Conservation (phyloP, 768 basidiomycete species). For the Amanita phalloides region DNA sequence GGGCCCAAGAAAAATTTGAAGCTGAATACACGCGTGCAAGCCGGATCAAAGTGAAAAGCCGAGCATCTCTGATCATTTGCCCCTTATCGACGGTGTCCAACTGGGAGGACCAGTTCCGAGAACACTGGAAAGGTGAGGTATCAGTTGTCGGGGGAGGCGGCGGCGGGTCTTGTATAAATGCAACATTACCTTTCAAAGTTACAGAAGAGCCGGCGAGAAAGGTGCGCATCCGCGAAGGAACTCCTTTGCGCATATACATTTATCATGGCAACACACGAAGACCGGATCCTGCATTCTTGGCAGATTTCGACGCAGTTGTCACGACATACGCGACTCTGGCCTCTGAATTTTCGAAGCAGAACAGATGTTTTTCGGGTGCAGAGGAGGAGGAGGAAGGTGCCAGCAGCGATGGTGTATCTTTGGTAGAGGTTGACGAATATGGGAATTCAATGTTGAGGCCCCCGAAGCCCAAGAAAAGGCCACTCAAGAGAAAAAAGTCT, state of each 20-base stretch:
- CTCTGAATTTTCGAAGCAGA: slow-evolving; percentile 89
- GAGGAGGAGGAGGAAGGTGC: slow-evolving; percentile 63
- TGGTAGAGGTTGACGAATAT: slow-evolving; percentile 55
- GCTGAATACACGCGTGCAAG: slow-evolving; percentile 59
- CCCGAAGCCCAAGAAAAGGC: slow-evolving; percentile 57
- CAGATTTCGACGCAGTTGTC: slow-evolving; percentile 94
- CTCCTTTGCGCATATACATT: slow-evolving; percentile 75
- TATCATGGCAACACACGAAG: slow-evolving; percentile 90
- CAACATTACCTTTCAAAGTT: slow-evolving; percentile 18
- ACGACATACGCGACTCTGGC: slow-evolving; percentile 96
- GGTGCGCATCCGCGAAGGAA: slow-evolving; percentile 32
- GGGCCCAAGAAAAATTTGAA: slow-evolving; percentile 60
- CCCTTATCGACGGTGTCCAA: slow-evolving; percentile 95
- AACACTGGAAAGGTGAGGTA: slow-evolving; percentile 92
- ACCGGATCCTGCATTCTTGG: slow-evolving; percentile 77
- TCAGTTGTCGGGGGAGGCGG: slow-evolving; percentile 67
- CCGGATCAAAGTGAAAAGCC: slow-evolving; percentile 72
- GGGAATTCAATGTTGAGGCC: slow-evolving; percentile 52
- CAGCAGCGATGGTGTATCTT: slow-evolving; percentile 53
- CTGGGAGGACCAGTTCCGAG: slow-evolving; percentile 98
- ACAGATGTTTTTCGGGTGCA: slow-evolving; percentile 42
- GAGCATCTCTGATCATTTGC: slow-evolving; percentile 93
- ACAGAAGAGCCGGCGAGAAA: slow-evolving; percentile 24
- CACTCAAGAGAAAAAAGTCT: slow-evolving; percentile 55
- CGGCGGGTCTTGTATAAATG: slow-evolving; percentile 29